phyloP scores from a whole-genome alignment of 805 yeast genomes.

The Spathaspora girioi region DNA sequence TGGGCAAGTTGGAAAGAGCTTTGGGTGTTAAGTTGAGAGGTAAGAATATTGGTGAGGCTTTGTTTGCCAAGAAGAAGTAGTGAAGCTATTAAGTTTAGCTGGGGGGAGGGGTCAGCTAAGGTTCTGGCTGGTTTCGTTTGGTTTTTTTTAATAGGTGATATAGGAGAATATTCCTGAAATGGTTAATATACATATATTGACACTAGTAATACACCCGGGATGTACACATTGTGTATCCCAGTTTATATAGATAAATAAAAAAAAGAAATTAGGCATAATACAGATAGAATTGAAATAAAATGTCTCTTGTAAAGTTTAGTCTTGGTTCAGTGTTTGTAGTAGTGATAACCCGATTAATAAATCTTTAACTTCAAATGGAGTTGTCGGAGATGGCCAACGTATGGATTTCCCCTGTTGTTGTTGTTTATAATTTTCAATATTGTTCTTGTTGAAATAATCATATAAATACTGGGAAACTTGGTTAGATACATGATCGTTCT shows the following conservation, averaged over 20 bases:
- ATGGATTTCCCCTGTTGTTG: background rate
- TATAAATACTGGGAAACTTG: conserved; percentile 13
- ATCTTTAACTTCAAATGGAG: conserved; percentile 14
- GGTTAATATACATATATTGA: background rate
- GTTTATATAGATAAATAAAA: background rate
- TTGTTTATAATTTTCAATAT: conserved; percentile 8
- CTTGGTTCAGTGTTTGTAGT: background rate
- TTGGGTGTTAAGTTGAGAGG: conserved; percentile 95
- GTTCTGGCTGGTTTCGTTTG: background rate
- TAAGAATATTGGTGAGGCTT: conserved; percentile 89
- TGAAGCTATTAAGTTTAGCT: too few relatives aligned
- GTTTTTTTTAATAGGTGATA: background rate
- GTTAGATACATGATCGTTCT: conserved; percentile 13
- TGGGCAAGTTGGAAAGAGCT: conserved; percentile 89
- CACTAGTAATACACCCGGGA: background rate
- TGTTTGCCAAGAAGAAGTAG: conserved; percentile 54
- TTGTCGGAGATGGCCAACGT: conserved; percentile 17
- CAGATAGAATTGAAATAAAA: background rate
- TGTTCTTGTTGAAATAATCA: conserved; percentile 17
- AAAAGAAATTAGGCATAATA: background rate
- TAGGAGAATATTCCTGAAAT: background rate
- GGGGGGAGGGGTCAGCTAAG: too few relatives aligned
- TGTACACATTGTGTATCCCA: too few relatives aligned
- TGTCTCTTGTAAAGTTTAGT: background rate
- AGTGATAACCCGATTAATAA: conserved; percentile 8